Base-by-base conservation (phyloP, 768 basidiomycete genomes). In the Rhodotorula sphaerocarpa region DNA sequence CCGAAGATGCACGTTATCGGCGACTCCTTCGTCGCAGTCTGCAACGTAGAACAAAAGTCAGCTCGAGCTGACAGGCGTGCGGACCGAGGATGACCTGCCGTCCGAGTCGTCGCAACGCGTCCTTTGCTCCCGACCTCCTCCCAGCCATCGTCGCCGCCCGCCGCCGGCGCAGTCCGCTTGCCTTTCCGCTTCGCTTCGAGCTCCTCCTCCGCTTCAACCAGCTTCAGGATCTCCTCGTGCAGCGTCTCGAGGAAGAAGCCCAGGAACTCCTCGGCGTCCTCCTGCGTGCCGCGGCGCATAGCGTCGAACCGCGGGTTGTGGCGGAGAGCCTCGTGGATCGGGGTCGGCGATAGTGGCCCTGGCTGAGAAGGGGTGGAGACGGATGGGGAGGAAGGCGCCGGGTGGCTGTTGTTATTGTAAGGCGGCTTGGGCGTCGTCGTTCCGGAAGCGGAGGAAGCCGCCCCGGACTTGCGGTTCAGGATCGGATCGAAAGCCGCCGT, bases 221-320 rank as follows among this genome's bases (percentile, higher is more conserved):
- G 45, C 5, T 80, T 79, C 6, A 88, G 76, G 16, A 96, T 74
- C 77, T 97, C 93, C 74, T 99, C 93, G 74, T 93, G 90, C 9
- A 99, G 78, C 0, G 90, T 88, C 70, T 96, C 90, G 30, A 96
- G 79, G 77, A 89, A 93, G 77, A 95, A 96, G 5, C 93, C 93
- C n/a, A 97, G 79, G 75, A 95, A 97, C 75, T 99, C 93, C 75
- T 99, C 92, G 15, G 92, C 93, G 61, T 99, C 93, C 74, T 99
- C 93, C 77, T 99, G 93, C 61, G 90, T 88, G 0, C 91, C 91
- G 42, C 88, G 84, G 82, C 90, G 67, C 91, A 96, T 96, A 50
- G 81, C 83, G 71, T 92, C 91, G 72, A 96, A 96, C 66, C 87
- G 80, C 76, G 89, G 89, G 79, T 90, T 90, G 76, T 85, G 85